Evolutionary conservation across 352 stramenopile genomes (phyloP), one percentile per base, ranked within the genome.

Genomic region (Pythium folliculosum): DNA sequence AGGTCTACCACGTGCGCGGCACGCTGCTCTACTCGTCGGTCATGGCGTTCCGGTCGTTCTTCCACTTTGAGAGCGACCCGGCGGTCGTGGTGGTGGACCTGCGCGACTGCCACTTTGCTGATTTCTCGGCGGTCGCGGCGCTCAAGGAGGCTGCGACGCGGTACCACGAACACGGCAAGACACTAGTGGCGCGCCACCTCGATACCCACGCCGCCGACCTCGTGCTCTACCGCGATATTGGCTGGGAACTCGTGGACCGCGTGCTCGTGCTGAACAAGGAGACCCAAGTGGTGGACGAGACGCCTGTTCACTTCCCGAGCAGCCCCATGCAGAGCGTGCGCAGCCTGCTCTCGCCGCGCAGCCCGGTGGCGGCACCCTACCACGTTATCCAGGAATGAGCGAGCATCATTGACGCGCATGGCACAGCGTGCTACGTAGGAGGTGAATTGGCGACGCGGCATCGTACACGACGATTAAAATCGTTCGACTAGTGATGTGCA

Each of bases 1-100:
- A 83, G 72, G 76, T 96, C 21, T 97, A 96, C 75, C 80, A 85
- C 47, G 58, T 95, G 43, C 74, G 86, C 55, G 81, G 79, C 1
- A 76, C 82, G 30, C 76, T 97, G 23, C 84, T 96, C 35, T 97
- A 93, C 68, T 90, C 82, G 27, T 95, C 84, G 1, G 78, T 92
- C 35, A 65, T 82, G 27, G 73, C 75, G 6, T 96, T 97, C 76
- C 80, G 90, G 30, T 75, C 85, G 56, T 82, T 94, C 53, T 96
- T 96, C 51, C 72, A 87, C 27, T 71, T 93, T 23, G 66, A 77
- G 3, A 52, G 82, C 5, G 88, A 96, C 61, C 86, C 88, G 12
- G 66, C 72, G 2, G 72, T 85, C 0, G 77, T 96, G 9, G 73
- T 97, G 44, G 50, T 97, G 6, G 89, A 97, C 66, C 78, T 95